Base-by-base conservation (phyloP, 495 filamentous ascomycete genomes). In the Hypomontagnella monticulosa region DNA sequence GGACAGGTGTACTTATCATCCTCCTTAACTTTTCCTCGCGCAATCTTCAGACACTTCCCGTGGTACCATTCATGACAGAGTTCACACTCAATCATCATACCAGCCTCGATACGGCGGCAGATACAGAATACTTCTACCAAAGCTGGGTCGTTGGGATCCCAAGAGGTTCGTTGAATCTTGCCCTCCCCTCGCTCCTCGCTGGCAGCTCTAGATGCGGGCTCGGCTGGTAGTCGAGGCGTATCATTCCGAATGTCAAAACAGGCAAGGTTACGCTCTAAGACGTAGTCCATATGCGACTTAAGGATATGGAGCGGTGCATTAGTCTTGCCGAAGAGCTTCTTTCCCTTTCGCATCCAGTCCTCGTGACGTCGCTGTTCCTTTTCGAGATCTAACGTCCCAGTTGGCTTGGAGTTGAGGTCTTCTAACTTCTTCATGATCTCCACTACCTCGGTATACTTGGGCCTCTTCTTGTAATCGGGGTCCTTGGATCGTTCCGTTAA, bases 21-120 rank as follows among this genome's bases (percentile, higher is more conserved):
- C 69, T 98, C 95, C 79, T 97, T 98, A 60, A 98, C 91, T 70
- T 97, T 98, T 11, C 95, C 95, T 42, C 95, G 86, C 12, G 96
- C 96, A 59, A 99, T 97, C 81, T 99, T 99, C 34, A 99, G 83
- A 72, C 95, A 99, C 76, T 97, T 98, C 37, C 94, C 93, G 69
- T 99, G 95, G 70, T 99, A 99, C 95, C 95, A 99, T 78, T 99
- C 95, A 66, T 97, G 93, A 75, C 95, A 99, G 33, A 97, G 80
- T 75, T 97, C 94, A 77, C 95, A 99, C 73, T 99, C 95, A 66
- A 99, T 97, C 95, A 99, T 99, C 90, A 97, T 94, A 18, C 95
- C 95, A 34, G 94, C 92, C 75, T 99, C 95, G 14, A 89, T 87
- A 59, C 88, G 89, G 55, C 95, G 88, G 76, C 95, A 99, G 69